Conservation (phyloP, 345 rosid species). For the Citrus inodora region DNA sequence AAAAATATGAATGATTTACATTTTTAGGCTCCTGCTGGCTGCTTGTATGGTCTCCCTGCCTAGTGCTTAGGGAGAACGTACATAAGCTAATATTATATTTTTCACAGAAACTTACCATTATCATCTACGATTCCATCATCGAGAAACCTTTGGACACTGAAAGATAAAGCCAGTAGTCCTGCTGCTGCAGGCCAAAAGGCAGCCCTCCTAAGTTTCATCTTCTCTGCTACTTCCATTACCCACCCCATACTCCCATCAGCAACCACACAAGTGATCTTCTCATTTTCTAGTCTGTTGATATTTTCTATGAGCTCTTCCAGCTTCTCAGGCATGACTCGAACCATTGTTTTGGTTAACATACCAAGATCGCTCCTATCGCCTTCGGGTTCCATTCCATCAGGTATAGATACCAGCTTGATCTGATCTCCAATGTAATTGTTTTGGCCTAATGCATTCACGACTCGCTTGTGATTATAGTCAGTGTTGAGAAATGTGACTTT, state of each 20-base stretch:
- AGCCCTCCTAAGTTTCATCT: not conserved
- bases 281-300: not conserved
- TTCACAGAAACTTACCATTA: not conserved
- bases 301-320: constrained; percentile 1
- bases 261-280: constrained; percentile 6
- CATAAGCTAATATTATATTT: no score
- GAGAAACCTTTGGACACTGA: not conserved
- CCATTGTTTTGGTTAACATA: not conserved
- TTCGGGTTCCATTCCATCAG: not conserved
- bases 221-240: constrained; percentile 12
- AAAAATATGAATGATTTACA: no score
- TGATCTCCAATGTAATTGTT: not conserved
- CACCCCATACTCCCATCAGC: constrained; percentile 6
- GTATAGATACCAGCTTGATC: not conserved
- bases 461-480: not conserved
- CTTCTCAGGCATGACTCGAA: not conserved
- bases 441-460: not conserved
- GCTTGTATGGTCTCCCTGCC: no score
- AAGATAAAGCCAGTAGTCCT: not conserved
- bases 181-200: constrained; percentile 6
- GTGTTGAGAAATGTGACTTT: constrained; percentile 2
- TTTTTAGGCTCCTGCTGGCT: no score
- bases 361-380: not conserved
- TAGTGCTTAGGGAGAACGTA: no score
- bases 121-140: not conserved